phyloP scores from a whole-genome alignment of 2,329 filamentous ascomycete genomes.

The Mycosphaerella arachidis region DNA sequence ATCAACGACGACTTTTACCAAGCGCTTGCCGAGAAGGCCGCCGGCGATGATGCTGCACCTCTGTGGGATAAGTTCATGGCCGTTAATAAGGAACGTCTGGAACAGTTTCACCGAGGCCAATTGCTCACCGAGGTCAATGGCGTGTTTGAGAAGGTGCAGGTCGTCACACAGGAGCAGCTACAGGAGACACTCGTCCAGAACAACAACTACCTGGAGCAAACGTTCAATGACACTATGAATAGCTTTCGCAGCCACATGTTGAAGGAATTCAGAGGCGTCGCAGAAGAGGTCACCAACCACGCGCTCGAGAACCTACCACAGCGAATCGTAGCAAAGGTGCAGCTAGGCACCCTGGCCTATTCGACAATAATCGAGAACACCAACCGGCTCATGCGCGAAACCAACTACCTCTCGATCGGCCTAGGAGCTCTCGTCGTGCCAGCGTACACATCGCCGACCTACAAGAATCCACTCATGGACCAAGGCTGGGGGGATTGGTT shows the following conservation, averaged over 20 bases:
- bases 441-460: slow-evolving; percentile 53
- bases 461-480: slow-evolving; percentile 25
- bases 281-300: slow-evolving; percentile 2
- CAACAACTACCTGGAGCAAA: slow-evolving; percentile 10
- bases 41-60: slow-evolving; percentile 45
- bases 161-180: slow-evolving; percentile 19
- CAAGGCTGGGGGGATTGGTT: not conserved
- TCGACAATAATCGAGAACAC: slow-evolving; percentile 27
- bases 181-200: slow-evolving; percentile 3
- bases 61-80: slow-evolving; percentile 29
- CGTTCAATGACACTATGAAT: slow-evolving; percentile 10
- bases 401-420: slow-evolving; percentile 70
- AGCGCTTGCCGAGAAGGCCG: slow-evolving; percentile 51
- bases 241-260: slow-evolving; percentile 2
- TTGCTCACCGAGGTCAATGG: slow-evolving; percentile 12
- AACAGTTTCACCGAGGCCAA: slow-evolving; percentile 35
- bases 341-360: slow-evolving; percentile 29
- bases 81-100: slow-evolving; percentile 36
- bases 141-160: slow-evolving; percentile 8
- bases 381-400: slow-evolving; percentile 31
- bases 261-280: not conserved
- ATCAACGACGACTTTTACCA: slow-evolving; percentile 62
- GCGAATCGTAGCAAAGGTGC: slow-evolving; percentile 8
- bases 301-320: slow-evolving; percentile 7
- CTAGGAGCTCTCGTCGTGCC: slow-evolving; percentile 63